A percentile compares a stretch with the other conserved stretches of the same genome.
These are phyloP conservation scores for Biscogniauxia marginata DNA, from an alignment of 2,329 filamentous ascomycete genomes.

Conservation along the genomic window DNA sequence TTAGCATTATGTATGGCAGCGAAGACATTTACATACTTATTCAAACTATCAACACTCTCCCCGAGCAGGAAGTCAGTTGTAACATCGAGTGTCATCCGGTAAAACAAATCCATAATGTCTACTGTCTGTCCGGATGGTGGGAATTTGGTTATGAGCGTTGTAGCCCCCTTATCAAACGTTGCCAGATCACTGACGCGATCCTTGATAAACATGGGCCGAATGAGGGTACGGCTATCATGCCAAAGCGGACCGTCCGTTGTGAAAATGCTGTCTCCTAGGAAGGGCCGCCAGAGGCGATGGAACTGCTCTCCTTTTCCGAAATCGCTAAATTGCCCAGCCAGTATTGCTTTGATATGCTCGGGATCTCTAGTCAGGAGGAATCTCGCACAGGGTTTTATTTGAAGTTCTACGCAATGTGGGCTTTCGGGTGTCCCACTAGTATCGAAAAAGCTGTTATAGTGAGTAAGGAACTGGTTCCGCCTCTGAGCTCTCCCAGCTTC, in stretches of 20 bases:
- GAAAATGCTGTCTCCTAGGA: constrained; percentile 58
- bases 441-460: constrained; percentile 32
- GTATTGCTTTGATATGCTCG: constrained; percentile 55
- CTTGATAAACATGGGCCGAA: constrained; percentile 53
- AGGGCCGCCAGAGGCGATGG: constrained; percentile 41
- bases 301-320: constrained; percentile 48
- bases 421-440: constrained; percentile 27
- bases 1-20: constrained; percentile 11
- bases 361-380: constrained; percentile 52
- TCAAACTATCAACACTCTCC: constrained; percentile 48
- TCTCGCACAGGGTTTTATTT: constrained; percentile 31
- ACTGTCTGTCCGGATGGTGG: constrained; percentile 53
- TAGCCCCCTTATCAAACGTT: constrained; percentile 60
- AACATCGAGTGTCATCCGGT: constrained; percentile 64
- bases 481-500: constrained; percentile 29
- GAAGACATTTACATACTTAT: constrained; percentile 31
- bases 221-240: constrained; percentile 52
- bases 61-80: constrained; percentile 69
- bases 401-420: constrained; percentile 39
- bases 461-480: constrained; percentile 33
- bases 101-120: constrained; percentile 62
- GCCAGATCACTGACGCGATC: constrained; percentile 48
- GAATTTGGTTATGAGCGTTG: constrained; percentile 56
- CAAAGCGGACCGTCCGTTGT: constrained; percentile 51
- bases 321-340: constrained; percentile 56